These are phyloP conservation scores for Xylaria sp. DNA, from an alignment of 2,329 filamentous ascomycete species.

Conservation along the genomic window DNA sequence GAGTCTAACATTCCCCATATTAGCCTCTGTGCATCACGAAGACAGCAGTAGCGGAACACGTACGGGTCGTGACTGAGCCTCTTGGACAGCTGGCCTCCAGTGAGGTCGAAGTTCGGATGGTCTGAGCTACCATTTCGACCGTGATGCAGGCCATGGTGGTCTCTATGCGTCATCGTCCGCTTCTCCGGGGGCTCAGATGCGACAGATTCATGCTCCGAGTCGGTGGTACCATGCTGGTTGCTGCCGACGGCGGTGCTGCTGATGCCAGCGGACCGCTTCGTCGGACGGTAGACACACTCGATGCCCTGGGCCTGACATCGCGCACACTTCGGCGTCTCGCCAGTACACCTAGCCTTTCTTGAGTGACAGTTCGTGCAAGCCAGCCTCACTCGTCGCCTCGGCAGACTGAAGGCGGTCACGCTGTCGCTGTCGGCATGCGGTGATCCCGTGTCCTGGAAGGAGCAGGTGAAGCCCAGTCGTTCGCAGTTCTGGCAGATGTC, in stretches of 20 bases:
- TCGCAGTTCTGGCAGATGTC: conserved; percentile 68
- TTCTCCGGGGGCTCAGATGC: conserved; percentile 51
- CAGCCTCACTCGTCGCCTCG: conserved; percentile 65
- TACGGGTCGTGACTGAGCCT: conserved; percentile 44
- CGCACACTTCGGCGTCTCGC: conserved; percentile 66
- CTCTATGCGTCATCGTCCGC: conserved; percentile 46
- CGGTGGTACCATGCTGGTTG: conserved; percentile 45
- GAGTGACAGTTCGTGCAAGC: conserved; percentile 69
- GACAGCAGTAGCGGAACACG: conserved; percentile 38
- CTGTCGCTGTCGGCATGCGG: conserved; percentile 50
- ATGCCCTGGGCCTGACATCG: conserved; percentile 63
- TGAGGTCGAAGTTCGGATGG: conserved; percentile 39
- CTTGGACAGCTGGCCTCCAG: conserved; percentile 36
- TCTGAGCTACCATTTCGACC: conserved; percentile 46
- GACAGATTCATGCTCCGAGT: conserved; percentile 51
- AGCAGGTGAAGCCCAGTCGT: conserved; percentile 67
- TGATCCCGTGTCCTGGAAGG: conserved; percentile 61
- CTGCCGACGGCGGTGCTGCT: conserved; percentile 40
- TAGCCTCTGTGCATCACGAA: conserved; percentile 38
- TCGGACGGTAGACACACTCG: conserved; percentile 64
- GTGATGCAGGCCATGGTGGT: conserved; percentile 50
- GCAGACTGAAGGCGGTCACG: conserved; percentile 57
- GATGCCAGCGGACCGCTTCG: conserved; percentile 48
- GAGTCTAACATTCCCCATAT: conserved; percentile 53
- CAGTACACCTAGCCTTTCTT: conserved; percentile 68